Evolutionary conservation across 2,329 filamentous ascomycete species (phyloP), one percentile per base, ranked within the genome.

Genomic region (Penicillium brevicompactum): DNA sequence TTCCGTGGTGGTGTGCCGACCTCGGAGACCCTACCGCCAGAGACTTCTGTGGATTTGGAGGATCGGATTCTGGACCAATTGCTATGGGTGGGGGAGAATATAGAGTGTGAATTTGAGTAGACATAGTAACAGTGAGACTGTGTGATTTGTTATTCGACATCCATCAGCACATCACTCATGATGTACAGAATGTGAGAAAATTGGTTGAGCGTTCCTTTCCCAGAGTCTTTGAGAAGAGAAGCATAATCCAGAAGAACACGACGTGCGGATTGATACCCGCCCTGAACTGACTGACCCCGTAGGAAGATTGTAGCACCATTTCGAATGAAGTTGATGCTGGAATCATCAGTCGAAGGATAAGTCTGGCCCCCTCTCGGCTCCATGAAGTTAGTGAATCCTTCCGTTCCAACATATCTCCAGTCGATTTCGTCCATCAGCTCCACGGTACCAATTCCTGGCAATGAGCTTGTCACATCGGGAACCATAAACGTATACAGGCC

Each of bases 401-500:
- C 74, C 3, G 72, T 73, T 0, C 76, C 78, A 3, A 83, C 71
- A 4, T 69, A 65, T 4, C 71, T 72, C 81, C 80, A 83, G 56
- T 82, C 76, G 5, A 82, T 70, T 13, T 81, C 74, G 24, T 82
- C 78, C 31, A 80, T 69, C 0, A 83, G 67, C 51, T 83, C 67
- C 52, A 82, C 70, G 2, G 68, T 66, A 0, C 65, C 59, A 13
- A 67, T 46, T 34, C 67, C 55, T 46, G 68, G 59, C 57, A 71
- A 57, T 3, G 62, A 46, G 45, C 60, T 67, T 2, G 63, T 46
- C 4, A 63, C 49, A 5, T 56, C 63, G 2, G 74, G 67, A 0
- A 79, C 70, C 64, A 80, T 82, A 60, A 82, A 82, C 9, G 80
- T 76, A 56, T 82, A 83, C 1, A 83, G 64, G 0, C 80, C 80